Percentiles rank a stretch among this genome's conserved stretches.
Conservation (phyloP, 805 yeast genomes). For the Suhomyces sp. region DNA sequence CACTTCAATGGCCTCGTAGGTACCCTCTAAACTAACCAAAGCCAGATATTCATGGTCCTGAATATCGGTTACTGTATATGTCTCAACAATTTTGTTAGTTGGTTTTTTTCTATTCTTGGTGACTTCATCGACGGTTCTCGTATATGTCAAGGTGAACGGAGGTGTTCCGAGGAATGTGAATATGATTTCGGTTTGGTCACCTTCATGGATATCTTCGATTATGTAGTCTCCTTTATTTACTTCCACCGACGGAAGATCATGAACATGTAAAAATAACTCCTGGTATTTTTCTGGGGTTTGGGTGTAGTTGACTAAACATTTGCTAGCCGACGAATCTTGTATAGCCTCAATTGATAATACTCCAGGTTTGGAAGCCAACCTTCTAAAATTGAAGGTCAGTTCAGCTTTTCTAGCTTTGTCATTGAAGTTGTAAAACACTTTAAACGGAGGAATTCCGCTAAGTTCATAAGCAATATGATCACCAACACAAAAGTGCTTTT, state of each 20-base stretch:
- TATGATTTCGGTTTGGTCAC: constrained; percentile 85
- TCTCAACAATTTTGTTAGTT: constrained; percentile 39
- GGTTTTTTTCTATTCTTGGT: constrained; percentile 23
- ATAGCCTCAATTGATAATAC: constrained; percentile 60
- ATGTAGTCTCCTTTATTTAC: constrained; percentile 74
- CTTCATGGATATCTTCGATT: constrained; percentile 85
- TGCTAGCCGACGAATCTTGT: constrained; percentile 68
- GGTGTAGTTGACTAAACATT: constrained; percentile 65
- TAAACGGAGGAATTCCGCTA: constrained; percentile 78
- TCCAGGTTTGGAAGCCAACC: constrained; percentile 87
- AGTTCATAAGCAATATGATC: constrained; percentile 77
- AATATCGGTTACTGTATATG: constrained; percentile 67
- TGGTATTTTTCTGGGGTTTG: constrained; percentile 13
- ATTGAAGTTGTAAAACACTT: constrained; percentile 71
- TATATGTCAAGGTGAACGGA: constrained; percentile 85
- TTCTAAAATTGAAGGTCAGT: constrained; percentile 45
- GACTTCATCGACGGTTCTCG: constrained; percentile 56
- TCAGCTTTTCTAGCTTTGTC: constrained; percentile 56
- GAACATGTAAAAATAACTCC: constrained; percentile 34
- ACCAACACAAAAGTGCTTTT: constrained; percentile 78
- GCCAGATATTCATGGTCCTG: constrained; percentile 66
- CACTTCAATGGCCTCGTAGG: constrained; percentile 89
- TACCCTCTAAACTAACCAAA: constrained; percentile 82
- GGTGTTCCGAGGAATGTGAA: constrained; percentile 85
- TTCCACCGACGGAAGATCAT: constrained; percentile 70